Percentiles rank a stretch among this genome's conserved stretches.
These are phyloP conservation scores for Blastobotrys raffinosifermentans DNA, from an alignment of 1,139 yeast genomes.

Conservation along the genomic window DNA sequence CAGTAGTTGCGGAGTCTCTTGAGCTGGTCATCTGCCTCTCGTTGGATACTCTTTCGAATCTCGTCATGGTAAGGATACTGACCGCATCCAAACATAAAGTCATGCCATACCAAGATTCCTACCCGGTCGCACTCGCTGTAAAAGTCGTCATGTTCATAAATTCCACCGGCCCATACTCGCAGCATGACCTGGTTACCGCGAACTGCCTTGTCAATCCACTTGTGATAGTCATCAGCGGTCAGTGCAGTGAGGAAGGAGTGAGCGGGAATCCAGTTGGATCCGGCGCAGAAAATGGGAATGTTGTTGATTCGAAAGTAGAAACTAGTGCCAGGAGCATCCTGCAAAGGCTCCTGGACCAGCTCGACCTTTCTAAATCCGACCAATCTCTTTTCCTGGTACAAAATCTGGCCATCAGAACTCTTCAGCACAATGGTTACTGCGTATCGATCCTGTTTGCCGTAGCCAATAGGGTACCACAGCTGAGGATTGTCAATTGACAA, in stretches of 20 bases:
- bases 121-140: slow-evolving; percentile 41
- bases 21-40: slow-evolving; percentile 37
- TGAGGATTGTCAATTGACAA: slow-evolving; percentile 24
- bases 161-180: slow-evolving; percentile 49
- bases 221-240: slow-evolving; percentile 32
- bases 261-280: slow-evolving; percentile 47
- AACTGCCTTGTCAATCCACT: slow-evolving; percentile 34
- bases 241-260: slow-evolving; percentile 38
- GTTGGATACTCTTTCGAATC: slow-evolving; percentile 31
- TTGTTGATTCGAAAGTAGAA: slow-evolving; percentile 42
- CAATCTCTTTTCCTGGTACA: slow-evolving; percentile 12
- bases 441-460: slow-evolving; percentile 38
- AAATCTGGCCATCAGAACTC: slow-evolving; percentile 4
- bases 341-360: slow-evolving; percentile 36
- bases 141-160: slow-evolving; percentile 39
- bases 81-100: slow-evolving; percentile 51
- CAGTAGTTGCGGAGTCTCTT: slow-evolving; percentile 36
- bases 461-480: slow-evolving; percentile 42
- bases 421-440: slow-evolving; percentile 21
- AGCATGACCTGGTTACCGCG: slow-evolving; percentile 43
- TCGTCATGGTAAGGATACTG: slow-evolving; percentile 37
- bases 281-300: slow-evolving; percentile 36
- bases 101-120: slow-evolving; percentile 47
- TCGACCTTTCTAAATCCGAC: slow-evolving; percentile 38
- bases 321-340: slow-evolving; percentile 33